These are phyloP conservation scores for Candolleomyces efflorescens DNA, from an alignment of 768 basidiomycete genomes.

Conservation along the genomic window DNA sequence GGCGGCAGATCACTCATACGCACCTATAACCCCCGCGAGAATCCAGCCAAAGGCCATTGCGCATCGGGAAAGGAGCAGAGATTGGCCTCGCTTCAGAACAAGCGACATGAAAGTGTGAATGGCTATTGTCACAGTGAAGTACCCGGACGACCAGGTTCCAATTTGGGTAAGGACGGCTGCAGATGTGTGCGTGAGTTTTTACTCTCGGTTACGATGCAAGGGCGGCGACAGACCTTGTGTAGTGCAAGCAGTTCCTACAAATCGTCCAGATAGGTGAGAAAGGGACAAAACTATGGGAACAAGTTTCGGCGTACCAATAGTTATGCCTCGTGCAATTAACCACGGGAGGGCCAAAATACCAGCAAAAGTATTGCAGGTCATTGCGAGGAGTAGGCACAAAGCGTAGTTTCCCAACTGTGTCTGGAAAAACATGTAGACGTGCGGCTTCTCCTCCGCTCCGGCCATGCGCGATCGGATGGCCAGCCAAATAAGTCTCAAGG, in stretches of 20 bases:
- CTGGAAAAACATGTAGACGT: slow-evolving; percentile 61
- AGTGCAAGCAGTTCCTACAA: slow-evolving; percentile 45
- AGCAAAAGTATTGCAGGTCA: slow-evolving; percentile 47
- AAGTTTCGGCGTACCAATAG: slow-evolving; percentile 35
- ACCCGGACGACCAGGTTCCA: slow-evolving; percentile 56
- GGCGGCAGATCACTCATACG: too few species aligned
- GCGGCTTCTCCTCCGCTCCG: slow-evolving; percentile 21
- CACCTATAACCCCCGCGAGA: slow-evolving; percentile 45
- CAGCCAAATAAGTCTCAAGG: slow-evolving; percentile 44
- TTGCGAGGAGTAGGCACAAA: slow-evolving; percentile 56
- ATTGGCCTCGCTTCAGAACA: slow-evolving; percentile 51
- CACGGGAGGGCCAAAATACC: slow-evolving; percentile 54
- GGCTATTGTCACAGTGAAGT: slow-evolving; percentile 62
- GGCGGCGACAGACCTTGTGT: slow-evolving; percentile 47
- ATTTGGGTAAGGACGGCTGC: slow-evolving; percentile 57
- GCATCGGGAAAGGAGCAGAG: slow-evolving; percentile 39
- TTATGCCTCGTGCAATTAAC: slow-evolving; percentile 39
- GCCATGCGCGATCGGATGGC: slow-evolving; percentile 31
- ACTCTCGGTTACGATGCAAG: not conserved
- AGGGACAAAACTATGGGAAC: not conserved
- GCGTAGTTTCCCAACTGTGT: slow-evolving; percentile 70
- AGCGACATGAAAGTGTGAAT: slow-evolving; percentile 67
- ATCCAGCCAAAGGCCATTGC: slow-evolving; percentile 53
- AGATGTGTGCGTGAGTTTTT: not conserved
- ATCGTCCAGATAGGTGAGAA: not conserved